Conservation (phyloP, 495 filamentous ascomycete genomes). For the Lasiosphaeriaceae sp. region DNA sequence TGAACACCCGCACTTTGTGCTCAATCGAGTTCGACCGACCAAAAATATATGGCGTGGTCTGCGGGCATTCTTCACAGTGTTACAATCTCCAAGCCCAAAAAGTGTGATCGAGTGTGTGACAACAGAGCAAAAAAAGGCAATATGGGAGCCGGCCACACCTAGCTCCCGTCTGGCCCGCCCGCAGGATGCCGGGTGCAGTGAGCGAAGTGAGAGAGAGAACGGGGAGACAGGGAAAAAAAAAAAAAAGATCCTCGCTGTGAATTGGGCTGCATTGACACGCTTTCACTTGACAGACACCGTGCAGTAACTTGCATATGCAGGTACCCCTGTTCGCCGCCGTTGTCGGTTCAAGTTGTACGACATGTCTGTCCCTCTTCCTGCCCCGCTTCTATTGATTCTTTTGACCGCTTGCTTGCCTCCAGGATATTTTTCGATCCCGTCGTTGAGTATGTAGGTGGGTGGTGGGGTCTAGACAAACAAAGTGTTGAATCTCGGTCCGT, state of each 20-base stretch:
- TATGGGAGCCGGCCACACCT: neutral
- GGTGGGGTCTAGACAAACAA: too few species aligned
- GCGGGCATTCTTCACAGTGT: too few species aligned
- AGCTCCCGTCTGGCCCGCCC: neutral
- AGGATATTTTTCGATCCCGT: too few species aligned
- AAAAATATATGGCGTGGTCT: too few species aligned
- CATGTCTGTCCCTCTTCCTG: neutral
- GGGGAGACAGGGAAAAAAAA: too few species aligned
- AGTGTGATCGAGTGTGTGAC: too few species aligned
- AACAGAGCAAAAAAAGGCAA: neutral
- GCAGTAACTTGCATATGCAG: neutral
- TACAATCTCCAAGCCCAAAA: too few species aligned
- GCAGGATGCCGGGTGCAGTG: neutral
- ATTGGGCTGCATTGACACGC: neutral
- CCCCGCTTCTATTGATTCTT: neutral
- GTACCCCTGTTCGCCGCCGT: neutral
- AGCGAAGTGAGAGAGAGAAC: too few species aligned
- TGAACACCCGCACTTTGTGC: too few species aligned
- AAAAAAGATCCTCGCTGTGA: neutral
- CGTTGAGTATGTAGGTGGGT: too few species aligned
- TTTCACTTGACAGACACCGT: neutral
- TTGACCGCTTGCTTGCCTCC: neutral
- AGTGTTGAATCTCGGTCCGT: too few species aligned
- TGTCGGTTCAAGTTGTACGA: neutral
- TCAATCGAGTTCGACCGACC: too few species aligned